A percentile compares a stretch with the other conserved stretches of the same genome.
These are phyloP conservation scores for Raddia guianensis DNA, from an alignment of 176 grass and related monocot genomes.

Conservation along the genomic window DNA sequence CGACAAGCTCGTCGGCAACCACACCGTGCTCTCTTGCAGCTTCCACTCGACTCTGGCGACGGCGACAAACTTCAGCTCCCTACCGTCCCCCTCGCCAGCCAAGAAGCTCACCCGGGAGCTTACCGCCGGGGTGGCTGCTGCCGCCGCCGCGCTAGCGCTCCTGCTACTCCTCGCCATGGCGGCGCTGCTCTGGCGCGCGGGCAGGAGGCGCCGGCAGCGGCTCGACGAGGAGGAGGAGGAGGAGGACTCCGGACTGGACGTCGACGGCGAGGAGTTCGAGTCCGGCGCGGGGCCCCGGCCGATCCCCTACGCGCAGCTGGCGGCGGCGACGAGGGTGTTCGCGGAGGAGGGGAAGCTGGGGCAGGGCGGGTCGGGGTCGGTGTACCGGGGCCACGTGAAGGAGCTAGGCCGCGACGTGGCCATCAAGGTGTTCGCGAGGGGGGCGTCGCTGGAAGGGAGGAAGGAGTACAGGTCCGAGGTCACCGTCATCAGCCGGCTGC, in stretches of 20 bases:
- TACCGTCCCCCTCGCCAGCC: not conserved
- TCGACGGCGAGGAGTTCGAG: slow-evolving; percentile 30
- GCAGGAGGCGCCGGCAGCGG: not conserved
- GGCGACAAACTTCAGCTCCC: not conserved
- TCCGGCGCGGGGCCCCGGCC: slow-evolving; percentile 34
- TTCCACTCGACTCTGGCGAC: slow-evolving; percentile 56
- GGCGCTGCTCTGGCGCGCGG: not conserved
- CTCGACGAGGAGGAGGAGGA: not conserved
- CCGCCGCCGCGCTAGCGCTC: not conserved
- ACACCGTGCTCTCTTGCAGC: slow-evolving; percentile 56
- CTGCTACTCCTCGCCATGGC: not conserved
- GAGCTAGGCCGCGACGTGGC: slow-evolving; percentile 44
- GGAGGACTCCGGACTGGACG: slow-evolving; percentile 38
- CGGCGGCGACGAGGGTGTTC: slow-evolving; percentile 48
- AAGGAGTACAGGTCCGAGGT: slow-evolving; percentile 69
- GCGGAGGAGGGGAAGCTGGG: slow-evolving; percentile 52
- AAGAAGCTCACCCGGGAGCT: not conserved
- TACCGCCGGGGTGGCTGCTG: not conserved
- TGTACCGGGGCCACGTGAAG: slow-evolving; percentile 56
- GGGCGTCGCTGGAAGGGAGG: slow-evolving; percentile 49
- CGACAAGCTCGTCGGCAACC: not conserved
- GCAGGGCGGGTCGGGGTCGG: slow-evolving; percentile 65
- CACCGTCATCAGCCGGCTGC: slow-evolving; percentile 58
- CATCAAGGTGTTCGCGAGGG: slow-evolving; percentile 58
- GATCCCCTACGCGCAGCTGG: slow-evolving; percentile 36